A percentile compares a stretch with the other conserved stretches of the same genome.
Evolutionary conservation across 768 basidiomycete genomes (phyloP).

Genomic region (Tulasnella sp.): DNA sequence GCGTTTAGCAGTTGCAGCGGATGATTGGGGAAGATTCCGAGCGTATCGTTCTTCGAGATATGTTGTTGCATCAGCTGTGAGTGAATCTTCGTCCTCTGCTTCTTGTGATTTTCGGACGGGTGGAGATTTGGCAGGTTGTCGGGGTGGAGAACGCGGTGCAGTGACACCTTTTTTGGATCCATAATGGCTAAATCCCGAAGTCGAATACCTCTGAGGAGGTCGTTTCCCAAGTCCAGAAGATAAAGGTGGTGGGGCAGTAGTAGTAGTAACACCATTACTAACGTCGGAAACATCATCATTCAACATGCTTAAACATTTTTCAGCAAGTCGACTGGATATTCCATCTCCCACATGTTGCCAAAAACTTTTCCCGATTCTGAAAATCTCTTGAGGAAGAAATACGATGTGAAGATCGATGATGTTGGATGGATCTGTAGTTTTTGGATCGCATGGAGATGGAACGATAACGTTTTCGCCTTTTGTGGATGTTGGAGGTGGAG

Average conservation of each 20-base stretch:
- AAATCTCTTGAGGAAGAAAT: conserved; percentile 52
- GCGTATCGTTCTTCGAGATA: conserved; percentile 95
- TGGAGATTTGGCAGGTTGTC: background rate
- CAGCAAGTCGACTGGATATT: conserved; percentile 77
- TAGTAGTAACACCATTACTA: background rate
- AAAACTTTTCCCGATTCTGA: conserved; percentile 67
- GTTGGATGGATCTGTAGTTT: conserved; percentile 24
- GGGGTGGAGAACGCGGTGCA: background rate
- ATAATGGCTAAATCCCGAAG: background rate
- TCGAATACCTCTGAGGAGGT: background rate
- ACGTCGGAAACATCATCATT: conserved; percentile 27
- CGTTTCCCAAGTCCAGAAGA: background rate
- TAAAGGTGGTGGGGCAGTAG: background rate
- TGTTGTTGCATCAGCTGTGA: conserved; percentile 48
- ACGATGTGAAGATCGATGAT: conserved; percentile 71
- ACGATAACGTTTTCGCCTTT: conserved; percentile 11
- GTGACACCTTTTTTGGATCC: background rate
- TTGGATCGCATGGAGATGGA: conserved; percentile 20
- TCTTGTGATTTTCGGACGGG: background rate
- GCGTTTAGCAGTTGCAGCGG: conserved; percentile 68
- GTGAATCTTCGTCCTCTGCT: conserved; percentile 29
- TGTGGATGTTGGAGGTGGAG: conserved; percentile 18
- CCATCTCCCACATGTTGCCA: conserved; percentile 95
- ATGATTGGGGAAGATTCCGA: conserved; percentile 64
- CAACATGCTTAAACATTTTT: conserved; percentile 62